Base-by-base conservation (phyloP, 2,329 filamentous ascomycete genomes). In the Ascochyta clinopodiicola region DNA sequence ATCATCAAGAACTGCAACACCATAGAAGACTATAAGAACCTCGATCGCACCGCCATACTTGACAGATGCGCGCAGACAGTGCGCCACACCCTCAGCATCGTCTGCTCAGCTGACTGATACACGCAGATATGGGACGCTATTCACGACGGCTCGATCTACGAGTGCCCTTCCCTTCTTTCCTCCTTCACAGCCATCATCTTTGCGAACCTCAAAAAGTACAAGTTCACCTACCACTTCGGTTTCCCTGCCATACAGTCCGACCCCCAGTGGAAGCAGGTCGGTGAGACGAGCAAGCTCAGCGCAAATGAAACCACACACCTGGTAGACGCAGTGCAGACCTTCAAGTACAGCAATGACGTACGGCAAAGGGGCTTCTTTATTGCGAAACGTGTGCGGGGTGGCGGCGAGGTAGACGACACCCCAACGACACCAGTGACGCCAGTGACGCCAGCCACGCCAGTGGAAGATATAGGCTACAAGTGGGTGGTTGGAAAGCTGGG, bases 1-100 rank as follows among this genome's bases (percentile, higher is more conserved):
- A 91, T 91, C 72, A 96, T 99, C 69, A 93, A 90, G 74, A 99
- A 99, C 78, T 89, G 94, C 71, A 99, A 99, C 74, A 98, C 95
- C 1, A 85, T 96, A 65, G 94, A 98, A 67, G 92, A 95, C 70
- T 98, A 97, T 77, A 91, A 88, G 71, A 90, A 88, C 62, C 84
- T 88, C 60, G 91, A 98, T 75, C 95, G 94, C 74, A 75, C 82
- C 10, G 86, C 87, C 31, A 87, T 96, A 75, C 82, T 98, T 43
- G 86, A 91, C 59, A 88, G 88, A 59, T 88, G 91, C 34, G 94
- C 89, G 10, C 86, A 86, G 71, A 94, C 90, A 77, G 91, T 92
- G 79, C 68, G 81, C 51, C 55, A 24, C 6, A 21, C 19, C 36
- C 39, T 6, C 13, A 21, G 7, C 25, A 13, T 19, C 29, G 10